Percentiles rank a stretch among this genome's conserved stretches.
Evolutionary conservation across 129 eudicot species (phyloP).

Genomic region (Heracleum sosnowskyi): DNA sequence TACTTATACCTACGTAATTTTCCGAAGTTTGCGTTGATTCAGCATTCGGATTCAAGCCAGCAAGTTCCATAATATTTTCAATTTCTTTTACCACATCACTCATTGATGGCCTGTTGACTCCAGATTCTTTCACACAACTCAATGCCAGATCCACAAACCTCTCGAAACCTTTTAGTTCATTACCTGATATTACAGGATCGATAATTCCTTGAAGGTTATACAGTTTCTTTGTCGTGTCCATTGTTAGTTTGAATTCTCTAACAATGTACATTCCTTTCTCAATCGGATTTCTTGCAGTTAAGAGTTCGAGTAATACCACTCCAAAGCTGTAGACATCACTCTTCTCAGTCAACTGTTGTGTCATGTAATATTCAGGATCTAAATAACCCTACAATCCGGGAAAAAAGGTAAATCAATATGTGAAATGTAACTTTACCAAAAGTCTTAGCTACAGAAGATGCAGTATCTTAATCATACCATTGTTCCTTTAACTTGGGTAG

Average conservation of each 20-base stretch:
- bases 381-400: constrained; percentile 21
- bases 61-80: constrained; percentile 19
- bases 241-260: constrained; percentile 15
- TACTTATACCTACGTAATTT: constrained; percentile 18
- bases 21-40: constrained; percentile 25
- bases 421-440: neutral
- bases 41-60: constrained; percentile 13
- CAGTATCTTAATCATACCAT: constrained; percentile 21
- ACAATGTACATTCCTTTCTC: constrained; percentile 29
- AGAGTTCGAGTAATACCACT: constrained; percentile 33
- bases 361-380: constrained; percentile 34
- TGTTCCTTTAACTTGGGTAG: constrained; percentile 54
- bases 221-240: constrained; percentile 8
- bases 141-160: constrained; percentile 22
- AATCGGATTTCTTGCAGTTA: constrained; percentile 26
- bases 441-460: neutral
- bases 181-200: constrained; percentile 19
- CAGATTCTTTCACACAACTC: constrained; percentile 25
- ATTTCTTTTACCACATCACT: constrained; percentile 28
- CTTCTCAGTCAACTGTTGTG: constrained; percentile 29
- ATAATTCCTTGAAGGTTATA: constrained; percentile 15
- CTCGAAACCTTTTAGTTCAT: constrained; percentile 13
- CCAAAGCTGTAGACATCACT: constrained; percentile 48
- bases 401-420: neutral
- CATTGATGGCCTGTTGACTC: constrained; percentile 28